Conservation (phyloP, 2,329 filamentous ascomycete genomes). For the Emergomyces africanus region DNA sequence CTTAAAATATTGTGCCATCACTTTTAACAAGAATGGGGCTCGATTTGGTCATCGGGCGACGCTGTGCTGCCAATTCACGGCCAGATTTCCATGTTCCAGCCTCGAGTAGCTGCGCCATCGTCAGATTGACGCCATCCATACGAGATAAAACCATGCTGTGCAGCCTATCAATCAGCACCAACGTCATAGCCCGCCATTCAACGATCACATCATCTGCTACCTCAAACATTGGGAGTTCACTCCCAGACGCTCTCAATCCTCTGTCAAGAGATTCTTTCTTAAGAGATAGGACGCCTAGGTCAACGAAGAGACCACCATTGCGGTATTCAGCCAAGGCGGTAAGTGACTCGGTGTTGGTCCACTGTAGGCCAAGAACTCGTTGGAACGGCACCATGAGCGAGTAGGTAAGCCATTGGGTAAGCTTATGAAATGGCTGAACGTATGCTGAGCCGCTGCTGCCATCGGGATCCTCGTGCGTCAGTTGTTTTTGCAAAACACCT, state of each 20-base stretch:
- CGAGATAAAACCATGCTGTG: slow-evolving; percentile 36
- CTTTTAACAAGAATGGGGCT: slow-evolving; percentile 29
- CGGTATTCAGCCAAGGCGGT: slow-evolving; percentile 61
- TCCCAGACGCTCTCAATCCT: slow-evolving; percentile 34
- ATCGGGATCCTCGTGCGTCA: slow-evolving; percentile 8
- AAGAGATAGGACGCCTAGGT: slow-evolving; percentile 41
- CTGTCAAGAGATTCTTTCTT: slow-evolving; percentile 34
- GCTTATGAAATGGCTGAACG: slow-evolving; percentile 46
- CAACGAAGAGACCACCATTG: slow-evolving; percentile 58
- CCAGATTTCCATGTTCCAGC: slow-evolving; percentile 42
- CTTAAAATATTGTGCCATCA: slow-evolving; percentile 28
- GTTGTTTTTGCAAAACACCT: slow-evolving; percentile 8
- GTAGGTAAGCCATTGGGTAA: slow-evolving; percentile 63
- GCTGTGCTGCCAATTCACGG: slow-evolving; percentile 24
- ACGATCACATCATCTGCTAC: slow-evolving; percentile 50
- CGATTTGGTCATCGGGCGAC: slow-evolving; percentile 20
- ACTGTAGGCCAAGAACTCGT: slow-evolving; percentile 39
- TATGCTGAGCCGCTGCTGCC: slow-evolving; percentile 4
- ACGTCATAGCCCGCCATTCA: slow-evolving; percentile 53
- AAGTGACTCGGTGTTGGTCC: slow-evolving; percentile 42
- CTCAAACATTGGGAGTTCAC: slow-evolving; percentile 37
- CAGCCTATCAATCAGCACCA: slow-evolving; percentile 46
- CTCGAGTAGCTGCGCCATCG: slow-evolving; percentile 40
- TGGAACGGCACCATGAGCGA: slow-evolving; percentile 56
- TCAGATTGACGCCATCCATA: slow-evolving; percentile 28